These are phyloP conservation scores for Melampsora occidentalis DNA, from an alignment of 1,284 basidiomycete species.

Conservation along the genomic window DNA sequence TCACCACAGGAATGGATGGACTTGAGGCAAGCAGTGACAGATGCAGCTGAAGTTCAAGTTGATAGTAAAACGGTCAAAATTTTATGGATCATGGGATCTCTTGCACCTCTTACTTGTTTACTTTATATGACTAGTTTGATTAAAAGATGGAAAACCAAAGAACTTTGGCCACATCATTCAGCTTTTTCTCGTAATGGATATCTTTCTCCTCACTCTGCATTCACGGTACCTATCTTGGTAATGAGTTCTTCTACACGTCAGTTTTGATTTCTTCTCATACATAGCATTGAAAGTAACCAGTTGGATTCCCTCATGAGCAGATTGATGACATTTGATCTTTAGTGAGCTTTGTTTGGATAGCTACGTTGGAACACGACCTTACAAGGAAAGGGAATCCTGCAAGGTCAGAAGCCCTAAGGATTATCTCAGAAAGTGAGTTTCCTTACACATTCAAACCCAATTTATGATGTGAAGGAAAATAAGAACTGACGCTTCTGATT, in stretches of 20 bases:
- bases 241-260: neutral
- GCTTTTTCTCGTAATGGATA: neutral
- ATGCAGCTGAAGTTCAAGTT: neutral
- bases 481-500: neutral
- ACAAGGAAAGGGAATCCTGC: too few relatives aligned
- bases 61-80: neutral
- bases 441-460: neutral
- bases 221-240: neutral
- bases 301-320: too few relatives aligned
- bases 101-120: neutral
- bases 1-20: constrained; percentile 1
- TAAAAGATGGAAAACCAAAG: neutral
- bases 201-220: constrained; percentile 5
- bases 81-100: neutral
- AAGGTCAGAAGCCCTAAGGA: neutral
- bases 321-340: too few relatives aligned
- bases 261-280: neutral
- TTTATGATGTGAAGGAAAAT: neutral
- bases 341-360: too few relatives aligned
- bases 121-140: neutral
- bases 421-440: neutral
- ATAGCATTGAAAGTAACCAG: too few relatives aligned
- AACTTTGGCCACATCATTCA: neutral
- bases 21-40: neutral
- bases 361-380: too few relatives aligned